Conservation (phyloP, 2,329 filamentous ascomycete species). For the Cadophora malorum region DNA sequence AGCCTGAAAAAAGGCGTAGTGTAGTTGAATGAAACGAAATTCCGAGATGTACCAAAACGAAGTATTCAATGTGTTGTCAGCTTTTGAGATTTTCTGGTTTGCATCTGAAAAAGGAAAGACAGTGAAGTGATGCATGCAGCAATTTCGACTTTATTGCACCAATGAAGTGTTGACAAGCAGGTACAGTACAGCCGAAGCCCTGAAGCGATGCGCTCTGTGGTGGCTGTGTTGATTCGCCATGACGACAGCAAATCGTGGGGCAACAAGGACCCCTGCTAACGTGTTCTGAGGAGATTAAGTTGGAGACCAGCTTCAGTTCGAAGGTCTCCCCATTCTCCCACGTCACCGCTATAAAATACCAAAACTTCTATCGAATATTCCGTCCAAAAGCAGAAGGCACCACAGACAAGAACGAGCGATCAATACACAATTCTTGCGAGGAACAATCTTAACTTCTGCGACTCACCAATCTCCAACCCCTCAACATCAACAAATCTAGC, state of each 20-base stretch:
- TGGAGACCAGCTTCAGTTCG: conserved; percentile 3
- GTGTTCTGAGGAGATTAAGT: conserved; percentile 2
- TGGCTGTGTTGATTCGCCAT: conserved; percentile 20
- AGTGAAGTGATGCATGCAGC: background rate
- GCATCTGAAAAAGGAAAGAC: background rate
- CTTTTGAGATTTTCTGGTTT: background rate
- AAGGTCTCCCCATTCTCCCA: background rate
- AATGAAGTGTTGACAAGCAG: background rate
- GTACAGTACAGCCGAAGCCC: background rate
- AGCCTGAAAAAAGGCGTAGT: conserved; percentile 17
- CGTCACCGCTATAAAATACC: background rate
- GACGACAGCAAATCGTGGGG: conserved; percentile 16
- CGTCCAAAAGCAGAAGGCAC: background rate
- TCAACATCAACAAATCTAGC: conserved; percentile 8
- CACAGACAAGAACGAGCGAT: background rate
- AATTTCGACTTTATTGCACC: no score
- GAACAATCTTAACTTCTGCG: background rate
- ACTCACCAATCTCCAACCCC: conserved; percentile 5
- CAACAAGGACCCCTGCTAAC: background rate
- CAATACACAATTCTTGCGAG: background rate
- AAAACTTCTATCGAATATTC: background rate
- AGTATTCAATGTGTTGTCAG: background rate
- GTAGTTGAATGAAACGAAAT: conserved; percentile 18
- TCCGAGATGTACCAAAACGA: conserved; percentile 16
- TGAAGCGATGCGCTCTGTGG: background rate